Base-by-base conservation (phyloP, 164 flowering plant genomes). In the Pachysandra terminalis region DNA sequence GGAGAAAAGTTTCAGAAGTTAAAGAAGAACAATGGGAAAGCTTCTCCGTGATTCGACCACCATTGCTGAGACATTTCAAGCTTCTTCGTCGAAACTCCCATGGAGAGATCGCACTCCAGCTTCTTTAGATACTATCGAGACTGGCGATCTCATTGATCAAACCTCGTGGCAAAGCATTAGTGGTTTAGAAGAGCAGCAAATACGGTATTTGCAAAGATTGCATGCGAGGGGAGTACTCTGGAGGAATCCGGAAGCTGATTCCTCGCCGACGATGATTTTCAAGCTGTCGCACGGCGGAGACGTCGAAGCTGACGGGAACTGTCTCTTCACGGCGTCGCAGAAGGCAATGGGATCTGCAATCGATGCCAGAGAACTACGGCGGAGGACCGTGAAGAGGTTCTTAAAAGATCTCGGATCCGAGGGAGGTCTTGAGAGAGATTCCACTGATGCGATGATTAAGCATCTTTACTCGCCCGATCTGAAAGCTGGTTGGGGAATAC, bases 281-380 rank as follows among this genome's bases (percentile, higher is more conserved):
- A 75, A 86, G 40, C 75, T 94, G 17, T 78, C 80, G 2, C 92
- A 94, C 78, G 98, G 97, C 37, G 98, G 98, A 0, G 97, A 91
- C 51, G 98, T 94, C 9, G 90, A 87, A 23, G 72, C 97, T 6
- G 98, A 94, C 75, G 98, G 98, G 54, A 94, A 94, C 81, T 94
- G 98, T 71, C 76, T 94, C 24, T 94, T 94, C 82, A 88, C 97
- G 48, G 96, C 98, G 56, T 78, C 87, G 23, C 74, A 70, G 75
- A 86, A 73, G 77, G 92, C 95, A 12, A 79, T 80, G 84, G 79
- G 72, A 1, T 45, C 28, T 61, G 67, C 54, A 64, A 25, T 83
- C 51, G 84, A 79, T 70, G 86, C 93, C 62, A 84, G 81, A 71
- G 97, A 85, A 77, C 82, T 94, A 60, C 64, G 97, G 82, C 27